Evolutionary conservation across 179 eudicot genomes (phyloP).

Genomic region (Carnegiea gigantea): DNA sequence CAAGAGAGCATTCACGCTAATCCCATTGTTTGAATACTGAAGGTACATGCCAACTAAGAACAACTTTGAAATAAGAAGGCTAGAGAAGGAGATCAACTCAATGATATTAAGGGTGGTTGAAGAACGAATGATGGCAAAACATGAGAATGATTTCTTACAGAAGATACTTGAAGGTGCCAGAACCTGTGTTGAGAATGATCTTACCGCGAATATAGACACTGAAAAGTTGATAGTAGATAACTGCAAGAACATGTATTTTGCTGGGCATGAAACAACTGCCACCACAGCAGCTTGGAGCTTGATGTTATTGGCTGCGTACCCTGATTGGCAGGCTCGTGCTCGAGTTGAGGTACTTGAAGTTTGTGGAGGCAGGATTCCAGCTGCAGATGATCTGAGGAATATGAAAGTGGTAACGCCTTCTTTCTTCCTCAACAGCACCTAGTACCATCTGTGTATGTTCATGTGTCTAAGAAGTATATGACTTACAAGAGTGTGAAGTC

Average conservation of each 20-base stretch:
- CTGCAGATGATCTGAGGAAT: slow-evolving; percentile 34
- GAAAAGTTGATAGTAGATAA: slow-evolving; percentile 46
- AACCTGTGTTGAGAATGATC: slow-evolving; percentile 26
- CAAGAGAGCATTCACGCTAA: not conserved
- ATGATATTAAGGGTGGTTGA: slow-evolving; percentile 50
- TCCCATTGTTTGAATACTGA: not conserved
- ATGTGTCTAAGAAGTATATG: not conserved
- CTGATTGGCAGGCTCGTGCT: slow-evolving; percentile 59
- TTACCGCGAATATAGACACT: slow-evolving; percentile 26
- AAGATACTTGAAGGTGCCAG: slow-evolving; percentile 54
- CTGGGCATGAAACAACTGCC: slow-evolving; percentile 64
- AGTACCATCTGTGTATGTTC: not conserved
- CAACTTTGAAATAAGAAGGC: slow-evolving; percentile 42
- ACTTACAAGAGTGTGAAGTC: no score
- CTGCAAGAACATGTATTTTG: slow-evolving; percentile 61
- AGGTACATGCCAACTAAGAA: slow-evolving; percentile 47
- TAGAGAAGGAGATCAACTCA: slow-evolving; percentile 53
- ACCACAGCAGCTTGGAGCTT: slow-evolving; percentile 48
- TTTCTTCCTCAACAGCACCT: not conserved
- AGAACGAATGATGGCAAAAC: slow-evolving; percentile 36
- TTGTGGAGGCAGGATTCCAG: slow-evolving; percentile 33
- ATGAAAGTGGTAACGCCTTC: slow-evolving; percentile 42
- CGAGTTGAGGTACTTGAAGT: slow-evolving; percentile 48
- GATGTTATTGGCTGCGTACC: slow-evolving; percentile 47
- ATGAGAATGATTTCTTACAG: slow-evolving; percentile 52